Evolutionary conservation across 2,329 filamentous ascomycete species (phyloP), one percentile per base, ranked within the genome.

Genomic region (Pestalotiopsis sp.): DNA sequence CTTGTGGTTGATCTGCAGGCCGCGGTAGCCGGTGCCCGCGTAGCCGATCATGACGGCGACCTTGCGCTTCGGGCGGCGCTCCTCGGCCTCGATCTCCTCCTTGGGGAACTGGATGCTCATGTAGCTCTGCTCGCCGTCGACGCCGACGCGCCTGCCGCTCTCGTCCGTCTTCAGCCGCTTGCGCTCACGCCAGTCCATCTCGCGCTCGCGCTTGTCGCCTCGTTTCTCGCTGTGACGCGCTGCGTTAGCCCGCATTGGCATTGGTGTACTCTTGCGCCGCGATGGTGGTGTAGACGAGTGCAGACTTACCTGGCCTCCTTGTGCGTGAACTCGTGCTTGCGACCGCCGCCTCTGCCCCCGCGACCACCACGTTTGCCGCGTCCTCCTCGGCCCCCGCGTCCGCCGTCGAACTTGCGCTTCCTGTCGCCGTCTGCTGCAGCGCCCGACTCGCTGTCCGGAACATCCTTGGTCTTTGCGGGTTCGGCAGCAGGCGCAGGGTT

Each of bases 31-130:
- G 11, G 94, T 97, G 64, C 96, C 96, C 5, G 95, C 94, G 80
- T 99, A 99, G 17, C 96, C 96, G 74, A 99, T 91, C 85, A 98
- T 84, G 39, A 99, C 94, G 56, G 95, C 96, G 64, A 98, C 95
- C 84, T 99, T 99, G 80, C 93, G 91, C 87, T 99, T 99, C 27
- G 96, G 96, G 68, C 90, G 90, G 72, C 95, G 91, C 78, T 92
- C 91, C 80, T 99, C 96, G 61, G 90, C 90, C 13, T 92, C 93
- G 73, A 98, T 95, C 81, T 98, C 95, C 72, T 96, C 94, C 74
- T 93, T 88, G 66, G 83, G 82, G 74, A 90, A 90, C 52, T 84
- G 82, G 68, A 88, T 88, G 77, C 77, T 82, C 82, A 84, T 84
- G 71, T 90, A 89, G 69, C 89, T 87, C 3, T 82, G 81, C 25